A percentile compares a stretch with the other conserved stretches of the same genome.
Evolutionary conservation across 2,329 filamentous ascomycete genomes (phyloP).

Genomic region (Rasamsonia emersonii): DNA sequence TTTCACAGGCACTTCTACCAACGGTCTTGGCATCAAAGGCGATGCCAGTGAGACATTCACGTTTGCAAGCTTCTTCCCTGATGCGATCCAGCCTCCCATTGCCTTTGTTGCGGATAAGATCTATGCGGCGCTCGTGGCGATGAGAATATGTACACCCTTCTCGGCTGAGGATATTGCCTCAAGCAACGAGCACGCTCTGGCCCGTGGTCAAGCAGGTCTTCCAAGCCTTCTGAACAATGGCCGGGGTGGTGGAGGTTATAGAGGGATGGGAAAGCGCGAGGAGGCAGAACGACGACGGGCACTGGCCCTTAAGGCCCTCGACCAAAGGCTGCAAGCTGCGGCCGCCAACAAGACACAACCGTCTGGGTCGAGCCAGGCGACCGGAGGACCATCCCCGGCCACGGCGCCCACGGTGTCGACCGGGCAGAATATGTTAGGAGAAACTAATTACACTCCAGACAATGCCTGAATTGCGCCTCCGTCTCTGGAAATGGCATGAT

Average conservation of each 20-base stretch:
- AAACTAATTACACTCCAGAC: slow-evolving; percentile 63
- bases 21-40: slow-evolving; percentile 58
- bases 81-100: slow-evolving; percentile 68
- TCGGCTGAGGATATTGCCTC: slow-evolving; percentile 69
- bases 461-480: too few relatives aligned
- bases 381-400: slow-evolving; percentile 34
- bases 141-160: slow-evolving; percentile 78
- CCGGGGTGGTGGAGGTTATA: slow-evolving; percentile 29
- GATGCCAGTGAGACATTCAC: slow-evolving; percentile 95
- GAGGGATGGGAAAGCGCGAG: slow-evolving; percentile 62
- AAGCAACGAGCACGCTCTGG: slow-evolving; percentile 61
- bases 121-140: slow-evolving; percentile 64
- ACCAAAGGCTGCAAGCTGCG: slow-evolving; percentile 84
- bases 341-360: slow-evolving; percentile 45
- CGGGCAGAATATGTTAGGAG: slow-evolving; percentile 54
- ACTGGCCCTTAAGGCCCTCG: slow-evolving; percentile 80
- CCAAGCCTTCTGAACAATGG: slow-evolving; percentile 50
- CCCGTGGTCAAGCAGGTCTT: slow-evolving; percentile 52
- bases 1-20: slow-evolving; percentile 45
- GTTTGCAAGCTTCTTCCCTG: slow-evolving; percentile 92
- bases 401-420: slow-evolving; percentile 48
- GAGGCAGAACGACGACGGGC: slow-evolving; percentile 87
- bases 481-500: too few relatives aligned
- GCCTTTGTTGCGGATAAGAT: slow-evolving; percentile 64
- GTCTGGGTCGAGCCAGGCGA: slow-evolving; percentile 22